Conservation (phyloP, 176 grass and related monocot genomes). For the Miscanthus lutarioriparius region DNA sequence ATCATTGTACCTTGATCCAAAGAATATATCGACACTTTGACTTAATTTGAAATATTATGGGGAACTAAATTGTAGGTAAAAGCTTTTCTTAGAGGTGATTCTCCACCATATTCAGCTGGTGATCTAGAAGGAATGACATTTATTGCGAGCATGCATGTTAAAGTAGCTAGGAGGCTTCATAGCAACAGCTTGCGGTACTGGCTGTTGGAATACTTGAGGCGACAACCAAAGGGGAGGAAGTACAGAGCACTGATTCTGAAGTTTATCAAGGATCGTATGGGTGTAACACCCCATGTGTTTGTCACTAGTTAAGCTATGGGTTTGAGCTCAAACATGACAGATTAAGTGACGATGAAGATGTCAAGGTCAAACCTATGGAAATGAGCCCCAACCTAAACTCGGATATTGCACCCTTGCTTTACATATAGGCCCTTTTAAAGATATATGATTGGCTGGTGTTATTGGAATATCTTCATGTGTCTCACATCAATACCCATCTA, state of each 20-base stretch:
- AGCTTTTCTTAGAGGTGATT: slow-evolving; percentile 82
- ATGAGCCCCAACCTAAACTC: too few relatives aligned
- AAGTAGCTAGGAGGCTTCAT: slow-evolving; percentile 74
- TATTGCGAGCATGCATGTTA: slow-evolving; percentile 80
- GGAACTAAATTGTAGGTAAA: slow-evolving; percentile 63
- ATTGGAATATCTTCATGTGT: too few relatives aligned
- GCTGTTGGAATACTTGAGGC: slow-evolving; percentile 87
- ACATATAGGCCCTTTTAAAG: too few relatives aligned
- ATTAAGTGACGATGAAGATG: too few relatives aligned
- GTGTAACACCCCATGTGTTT: too few relatives aligned
- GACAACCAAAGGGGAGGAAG: slow-evolving; percentile 64
- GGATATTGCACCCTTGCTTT: too few relatives aligned
- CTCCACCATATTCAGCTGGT: slow-evolving; percentile 73
- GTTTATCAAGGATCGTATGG: slow-evolving; percentile 74
- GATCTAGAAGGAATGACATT: slow-evolving; percentile 81
- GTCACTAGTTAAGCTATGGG: too few relatives aligned
- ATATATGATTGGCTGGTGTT: too few relatives aligned
- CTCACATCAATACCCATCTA: too few relatives aligned
- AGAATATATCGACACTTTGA: not conserved
- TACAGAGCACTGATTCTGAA: slow-evolving; percentile 76
- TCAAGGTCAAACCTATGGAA: too few relatives aligned
- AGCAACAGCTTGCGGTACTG: slow-evolving; percentile 80
- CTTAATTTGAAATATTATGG: slow-evolving; percentile 10
- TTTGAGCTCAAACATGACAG: too few relatives aligned
- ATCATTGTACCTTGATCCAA: slow-evolving; percentile 25